Conservation (phyloP, 192 early-diverging fungal genomes). For the Backusella liffmaniae region DNA sequence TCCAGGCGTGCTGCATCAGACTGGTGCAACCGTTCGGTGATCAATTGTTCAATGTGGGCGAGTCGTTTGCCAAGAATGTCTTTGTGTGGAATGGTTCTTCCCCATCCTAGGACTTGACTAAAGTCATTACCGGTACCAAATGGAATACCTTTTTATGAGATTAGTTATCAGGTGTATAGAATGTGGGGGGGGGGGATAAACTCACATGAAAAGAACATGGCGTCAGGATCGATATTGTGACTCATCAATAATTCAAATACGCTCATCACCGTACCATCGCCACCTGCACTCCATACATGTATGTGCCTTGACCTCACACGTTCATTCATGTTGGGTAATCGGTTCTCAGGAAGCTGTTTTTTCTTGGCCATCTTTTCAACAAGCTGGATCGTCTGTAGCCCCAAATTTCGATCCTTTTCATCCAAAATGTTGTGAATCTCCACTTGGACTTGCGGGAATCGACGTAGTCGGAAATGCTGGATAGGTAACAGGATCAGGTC, state of each 20-base stretch:
- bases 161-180: background rate
- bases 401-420: slow-evolving; percentile 49
- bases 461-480: slow-evolving; percentile 65
- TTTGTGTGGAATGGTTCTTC: slow-evolving; percentile 57
- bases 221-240: slow-evolving; percentile 59
- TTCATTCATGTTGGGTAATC: slow-evolving; percentile 36
- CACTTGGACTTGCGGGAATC: slow-evolving; percentile 64
- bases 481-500: slow-evolving; percentile 57
- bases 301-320: slow-evolving; percentile 43
- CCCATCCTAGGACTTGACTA: slow-evolving; percentile 73
- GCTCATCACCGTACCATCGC: slow-evolving; percentile 74
- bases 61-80: slow-evolving; percentile 61
- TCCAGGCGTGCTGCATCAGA: slow-evolving; percentile 60
- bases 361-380: slow-evolving; percentile 24
- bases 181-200: background rate
- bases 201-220: slow-evolving; percentile 62
- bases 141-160: slow-evolving; percentile 46
- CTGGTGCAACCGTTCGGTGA: slow-evolving; percentile 58
- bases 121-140: slow-evolving; percentile 80
- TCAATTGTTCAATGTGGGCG: slow-evolving; percentile 51
- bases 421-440: slow-evolving; percentile 71
- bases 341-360: slow-evolving; percentile 1
- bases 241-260: slow-evolving; percentile 63
- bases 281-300: slow-evolving; percentile 76
- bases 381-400: slow-evolving; percentile 52